These are phyloP conservation scores for Lepiota subincarnata DNA, from an alignment of 768 basidiomycete species.

Conservation along the genomic window DNA sequence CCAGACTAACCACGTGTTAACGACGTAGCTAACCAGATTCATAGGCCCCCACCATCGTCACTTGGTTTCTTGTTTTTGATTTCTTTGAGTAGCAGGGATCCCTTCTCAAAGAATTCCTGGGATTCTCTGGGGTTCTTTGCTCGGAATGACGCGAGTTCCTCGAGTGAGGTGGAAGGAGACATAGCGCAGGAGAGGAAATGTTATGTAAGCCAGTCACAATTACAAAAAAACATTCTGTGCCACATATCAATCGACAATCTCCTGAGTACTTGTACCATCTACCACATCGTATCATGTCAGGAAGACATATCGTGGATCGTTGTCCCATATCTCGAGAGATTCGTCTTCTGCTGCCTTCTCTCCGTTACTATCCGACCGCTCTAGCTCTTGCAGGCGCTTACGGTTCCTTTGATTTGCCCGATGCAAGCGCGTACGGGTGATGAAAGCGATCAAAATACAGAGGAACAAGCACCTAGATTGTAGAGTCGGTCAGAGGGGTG, in stretches of 20 bases:
- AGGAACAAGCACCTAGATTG: slow-evolving; percentile 38
- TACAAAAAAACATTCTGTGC: too few species aligned
- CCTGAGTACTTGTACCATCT: too few species aligned
- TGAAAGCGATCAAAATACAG: slow-evolving; percentile 38
- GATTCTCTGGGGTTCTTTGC: slow-evolving; percentile 50
- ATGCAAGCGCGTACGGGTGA: slow-evolving; percentile 40
- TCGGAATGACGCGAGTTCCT: slow-evolving; percentile 52
- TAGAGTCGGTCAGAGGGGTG: background rate
- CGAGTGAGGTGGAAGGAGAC: slow-evolving; percentile 45
- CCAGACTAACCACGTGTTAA: slow-evolving; percentile 51
- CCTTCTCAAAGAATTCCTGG: slow-evolving; percentile 56
- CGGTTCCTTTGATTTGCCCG: slow-evolving; percentile 37
- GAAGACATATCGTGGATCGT: slow-evolving; percentile 50
- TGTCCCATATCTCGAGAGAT: slow-evolving; percentile 40
- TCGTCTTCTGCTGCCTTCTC: slow-evolving; percentile 19
- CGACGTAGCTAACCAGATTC: slow-evolving; percentile 9
- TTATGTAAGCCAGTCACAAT: slow-evolving; percentile 5
- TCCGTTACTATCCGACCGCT: slow-evolving; percentile 22
- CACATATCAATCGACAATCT: too few species aligned
- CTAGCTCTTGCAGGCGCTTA: slow-evolving; percentile 11
- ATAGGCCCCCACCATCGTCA: slow-evolving; percentile 46
- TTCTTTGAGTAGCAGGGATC: slow-evolving; percentile 41
- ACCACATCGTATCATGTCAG: slow-evolving; percentile 34
- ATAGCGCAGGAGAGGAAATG: slow-evolving; percentile 19
- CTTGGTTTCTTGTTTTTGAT: slow-evolving; percentile 43